phyloP scores from a whole-genome alignment of 148 eudicot species.

The Vaccinium darrowii region DNA sequence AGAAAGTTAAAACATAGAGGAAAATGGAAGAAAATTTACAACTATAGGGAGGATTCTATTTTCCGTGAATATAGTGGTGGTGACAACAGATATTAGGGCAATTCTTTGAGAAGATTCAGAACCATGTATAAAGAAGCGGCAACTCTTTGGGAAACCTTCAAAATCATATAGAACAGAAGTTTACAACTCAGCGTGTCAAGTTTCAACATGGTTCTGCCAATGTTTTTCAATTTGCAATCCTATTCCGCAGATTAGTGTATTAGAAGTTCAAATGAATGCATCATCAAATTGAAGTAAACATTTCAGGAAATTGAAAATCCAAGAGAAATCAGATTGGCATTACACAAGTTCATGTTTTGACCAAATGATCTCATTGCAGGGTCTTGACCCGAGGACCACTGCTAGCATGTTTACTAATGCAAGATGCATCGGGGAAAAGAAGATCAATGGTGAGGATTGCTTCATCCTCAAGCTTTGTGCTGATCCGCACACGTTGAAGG shows the following conservation, averaged over 20 bases:
- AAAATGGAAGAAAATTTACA: background rate
- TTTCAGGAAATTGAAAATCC: background rate
- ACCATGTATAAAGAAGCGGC: background rate
- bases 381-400: conserved; percentile 64
- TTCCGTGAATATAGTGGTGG: background rate
- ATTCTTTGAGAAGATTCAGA: background rate
- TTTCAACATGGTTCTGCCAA: too few species aligned
- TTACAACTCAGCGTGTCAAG: too few species aligned
- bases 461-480: conserved; percentile 59
- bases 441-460: conserved; percentile 60
- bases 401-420: conserved; percentile 56
- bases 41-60: background rate
- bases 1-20: background rate
- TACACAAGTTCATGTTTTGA: background rate
- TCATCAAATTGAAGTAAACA: background rate
- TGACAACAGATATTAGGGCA: background rate
- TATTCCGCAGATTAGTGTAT: too few species aligned
- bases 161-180: background rate
- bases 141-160: background rate
- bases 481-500: conserved; percentile 48
- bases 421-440: conserved; percentile 58
- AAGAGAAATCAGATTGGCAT: background rate
- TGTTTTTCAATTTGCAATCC: too few species aligned
- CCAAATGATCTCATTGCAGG: conserved; percentile 30
- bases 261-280: background rate